These are phyloP conservation scores for Talaromyces rugulosus DNA, from an alignment of 2,329 filamentous ascomycete genomes.

Conservation along the genomic window DNA sequence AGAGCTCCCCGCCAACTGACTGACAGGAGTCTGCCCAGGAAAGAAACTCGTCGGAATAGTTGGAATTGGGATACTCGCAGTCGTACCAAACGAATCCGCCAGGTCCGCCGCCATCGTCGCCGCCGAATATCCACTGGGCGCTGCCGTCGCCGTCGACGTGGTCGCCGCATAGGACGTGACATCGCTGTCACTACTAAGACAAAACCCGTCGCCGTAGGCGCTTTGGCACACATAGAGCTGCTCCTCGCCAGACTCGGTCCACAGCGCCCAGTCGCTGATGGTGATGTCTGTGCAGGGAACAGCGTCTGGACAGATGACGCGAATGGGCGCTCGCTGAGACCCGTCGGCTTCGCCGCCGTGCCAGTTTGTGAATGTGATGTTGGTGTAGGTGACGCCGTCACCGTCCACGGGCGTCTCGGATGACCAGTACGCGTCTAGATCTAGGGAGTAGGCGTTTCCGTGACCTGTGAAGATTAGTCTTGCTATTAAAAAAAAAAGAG, in stretches of 20 bases:
- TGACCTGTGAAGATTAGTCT: slow-evolving; percentile 40
- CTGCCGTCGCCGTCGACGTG: slow-evolving; percentile 21
- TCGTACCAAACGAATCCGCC: slow-evolving; percentile 21
- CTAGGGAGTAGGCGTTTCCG: slow-evolving; percentile 54
- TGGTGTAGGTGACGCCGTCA: slow-evolving; percentile 49
- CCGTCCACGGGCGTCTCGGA: slow-evolving; percentile 41
- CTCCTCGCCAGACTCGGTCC: slow-evolving; percentile 27
- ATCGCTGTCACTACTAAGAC: slow-evolving; percentile 32
- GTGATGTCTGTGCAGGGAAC: slow-evolving; percentile 52
- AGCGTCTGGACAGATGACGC: slow-evolving; percentile 47
- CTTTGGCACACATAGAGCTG: slow-evolving; percentile 46
- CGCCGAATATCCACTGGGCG: slow-evolving; percentile 25
- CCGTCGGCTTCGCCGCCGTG: slow-evolving; percentile 51
- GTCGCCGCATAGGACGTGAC: slow-evolving; percentile 17
- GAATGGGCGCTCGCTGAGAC: slow-evolving; percentile 49
- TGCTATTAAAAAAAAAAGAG: neutral
- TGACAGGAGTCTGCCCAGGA: slow-evolving; percentile 27
- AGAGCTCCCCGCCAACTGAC: slow-evolving; percentile 9
- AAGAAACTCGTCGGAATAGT: slow-evolving; percentile 27
- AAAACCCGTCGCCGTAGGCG: slow-evolving; percentile 47
- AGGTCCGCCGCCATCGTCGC: slow-evolving; percentile 24
- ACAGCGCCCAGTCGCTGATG: slow-evolving; percentile 50
- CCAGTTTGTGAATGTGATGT: slow-evolving; percentile 55
- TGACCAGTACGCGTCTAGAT: slow-evolving; percentile 54
- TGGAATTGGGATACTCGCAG: slow-evolving; percentile 23